phyloP scores from a whole-genome alignment of 2,329 filamentous ascomycete species.

The Blastomyces percursus region DNA sequence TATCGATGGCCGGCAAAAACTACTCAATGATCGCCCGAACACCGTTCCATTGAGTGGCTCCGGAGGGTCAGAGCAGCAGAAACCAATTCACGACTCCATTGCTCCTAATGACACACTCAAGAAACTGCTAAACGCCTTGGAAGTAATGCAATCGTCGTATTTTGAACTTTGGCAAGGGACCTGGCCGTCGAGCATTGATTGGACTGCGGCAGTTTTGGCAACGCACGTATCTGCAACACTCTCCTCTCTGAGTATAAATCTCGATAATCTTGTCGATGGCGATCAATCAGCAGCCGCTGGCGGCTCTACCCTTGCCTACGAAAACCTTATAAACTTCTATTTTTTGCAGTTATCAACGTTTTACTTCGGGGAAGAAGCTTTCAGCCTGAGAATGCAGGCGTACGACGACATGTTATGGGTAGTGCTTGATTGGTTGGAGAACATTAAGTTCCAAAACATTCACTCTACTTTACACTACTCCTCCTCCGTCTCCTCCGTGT shows the following conservation, averaged over 20 bases:
- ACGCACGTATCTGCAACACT: conserved; percentile 68
- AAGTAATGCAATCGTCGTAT: conserved; percentile 65
- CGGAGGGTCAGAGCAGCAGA: conserved; percentile 13
- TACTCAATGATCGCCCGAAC: conserved; percentile 9
- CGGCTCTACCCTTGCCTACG: conserved; percentile 38
- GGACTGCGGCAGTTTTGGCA: conserved; percentile 77
- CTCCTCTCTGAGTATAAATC: conserved; percentile 52
- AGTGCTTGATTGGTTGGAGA: conserved; percentile 80
- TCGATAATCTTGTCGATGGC: conserved; percentile 34
- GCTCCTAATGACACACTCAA: conserved; percentile 20
- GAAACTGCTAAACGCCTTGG: conserved; percentile 51
- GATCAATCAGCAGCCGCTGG: conserved; percentile 18
- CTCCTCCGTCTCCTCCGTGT: conserved; percentile 15
- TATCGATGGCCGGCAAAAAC: conserved; percentile 9
- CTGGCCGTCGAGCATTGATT: conserved; percentile 82
- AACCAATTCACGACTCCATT: conserved; percentile 13
- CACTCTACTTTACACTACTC: conserved; percentile 55
- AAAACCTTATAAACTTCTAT: conserved; percentile 73
- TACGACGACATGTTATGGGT: conserved; percentile 97
- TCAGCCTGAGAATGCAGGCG: conserved; percentile 63
- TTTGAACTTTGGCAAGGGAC: conserved; percentile 67
- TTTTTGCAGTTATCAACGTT: conserved; percentile 66
- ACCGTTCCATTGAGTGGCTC: conserved; percentile 9
- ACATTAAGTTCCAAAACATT: conserved; percentile 61
- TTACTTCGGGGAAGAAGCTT: conserved; percentile 77